Percentiles rank a stretch among this genome's conserved stretches.
phyloP scores from a whole-genome alignment of 2,329 filamentous ascomycete genomes.

The Pseudogymnoascus sp. region DNA sequence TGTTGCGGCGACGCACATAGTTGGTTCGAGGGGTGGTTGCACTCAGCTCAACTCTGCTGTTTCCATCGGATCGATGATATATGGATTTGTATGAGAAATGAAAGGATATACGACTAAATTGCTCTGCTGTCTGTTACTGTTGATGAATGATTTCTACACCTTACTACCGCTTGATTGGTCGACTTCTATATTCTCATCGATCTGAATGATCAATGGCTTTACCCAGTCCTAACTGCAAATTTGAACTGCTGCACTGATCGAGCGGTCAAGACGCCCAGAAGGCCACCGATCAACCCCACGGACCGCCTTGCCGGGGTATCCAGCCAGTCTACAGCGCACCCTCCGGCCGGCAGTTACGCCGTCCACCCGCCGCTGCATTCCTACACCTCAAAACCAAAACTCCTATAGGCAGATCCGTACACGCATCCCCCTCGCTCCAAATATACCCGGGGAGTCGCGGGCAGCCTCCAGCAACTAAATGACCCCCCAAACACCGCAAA shows the following conservation, averaged over 20 bases:
- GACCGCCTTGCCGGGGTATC: background rate
- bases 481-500: too few relatives aligned
- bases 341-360: background rate
- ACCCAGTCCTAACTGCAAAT: background rate
- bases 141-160: background rate
- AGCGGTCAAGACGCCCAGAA: background rate
- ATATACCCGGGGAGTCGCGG: background rate
- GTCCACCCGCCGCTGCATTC: background rate
- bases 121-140: background rate
- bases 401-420: background rate
- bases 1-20: constrained; percentile 3
- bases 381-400: background rate
- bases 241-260: background rate
- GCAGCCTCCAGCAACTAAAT: too few relatives aligned
- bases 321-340: background rate
- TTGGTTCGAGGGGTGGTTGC: background rate
- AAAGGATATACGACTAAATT: background rate
- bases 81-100: background rate
- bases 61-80: constrained; percentile 1
- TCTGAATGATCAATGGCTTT: background rate
- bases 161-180: background rate
- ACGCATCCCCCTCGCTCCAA: too few relatives aligned
- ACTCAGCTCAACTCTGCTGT: constrained; percentile 2
- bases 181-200: background rate
- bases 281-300: background rate